A percentile compares a stretch with the other conserved stretches of the same genome.
These are phyloP conservation scores for Metschnikowia arizonensis DNA, from an alignment of 805 yeast genomes.

Conservation along the genomic window DNA sequence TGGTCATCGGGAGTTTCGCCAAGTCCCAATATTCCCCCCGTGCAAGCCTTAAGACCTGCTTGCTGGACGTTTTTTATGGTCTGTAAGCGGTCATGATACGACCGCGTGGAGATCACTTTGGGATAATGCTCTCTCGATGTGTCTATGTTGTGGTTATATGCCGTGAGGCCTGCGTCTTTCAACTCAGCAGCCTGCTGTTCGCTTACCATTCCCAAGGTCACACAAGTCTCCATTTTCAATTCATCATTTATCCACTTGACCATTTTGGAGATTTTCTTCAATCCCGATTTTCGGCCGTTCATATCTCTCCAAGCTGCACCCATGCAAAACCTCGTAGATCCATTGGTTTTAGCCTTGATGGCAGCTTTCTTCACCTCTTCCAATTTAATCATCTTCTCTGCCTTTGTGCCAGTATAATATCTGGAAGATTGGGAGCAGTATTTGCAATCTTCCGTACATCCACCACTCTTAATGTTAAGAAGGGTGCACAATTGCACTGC, in stretches of 20 bases:
- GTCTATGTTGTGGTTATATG: conserved; percentile 78
- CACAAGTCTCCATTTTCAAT: conserved; percentile 72
- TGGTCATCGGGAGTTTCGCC: conserved; percentile 75
- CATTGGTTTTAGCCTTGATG: conserved; percentile 59
- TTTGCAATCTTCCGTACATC: conserved; percentile 78
- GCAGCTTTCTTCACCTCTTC: conserved; percentile 67
- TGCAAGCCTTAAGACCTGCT: conserved; percentile 65
- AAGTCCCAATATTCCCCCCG: conserved; percentile 77
- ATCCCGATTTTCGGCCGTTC: conserved; percentile 68
- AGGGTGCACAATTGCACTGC: conserved; percentile 75
- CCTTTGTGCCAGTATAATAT: conserved; percentile 66
- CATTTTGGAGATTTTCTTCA: conserved; percentile 62
- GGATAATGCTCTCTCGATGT: conserved; percentile 76
- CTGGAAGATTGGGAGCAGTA: conserved; percentile 76
- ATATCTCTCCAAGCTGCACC: conserved; percentile 90
- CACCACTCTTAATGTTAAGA: conserved; percentile 72
- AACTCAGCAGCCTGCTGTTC: conserved; percentile 57
- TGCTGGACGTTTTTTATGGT: conserved; percentile 62
- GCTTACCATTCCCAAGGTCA: conserved; percentile 74
- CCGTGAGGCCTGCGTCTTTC: conserved; percentile 70
- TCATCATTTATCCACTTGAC: conserved; percentile 54
- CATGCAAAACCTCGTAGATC: conserved; percentile 76
- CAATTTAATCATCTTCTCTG: conserved; percentile 56
- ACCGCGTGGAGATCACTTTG: conserved; percentile 64
- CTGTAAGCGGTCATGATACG: conserved; percentile 64